phyloP scores from a whole-genome alignment of 805 yeast species.

The Yarrowia divulgata region DNA sequence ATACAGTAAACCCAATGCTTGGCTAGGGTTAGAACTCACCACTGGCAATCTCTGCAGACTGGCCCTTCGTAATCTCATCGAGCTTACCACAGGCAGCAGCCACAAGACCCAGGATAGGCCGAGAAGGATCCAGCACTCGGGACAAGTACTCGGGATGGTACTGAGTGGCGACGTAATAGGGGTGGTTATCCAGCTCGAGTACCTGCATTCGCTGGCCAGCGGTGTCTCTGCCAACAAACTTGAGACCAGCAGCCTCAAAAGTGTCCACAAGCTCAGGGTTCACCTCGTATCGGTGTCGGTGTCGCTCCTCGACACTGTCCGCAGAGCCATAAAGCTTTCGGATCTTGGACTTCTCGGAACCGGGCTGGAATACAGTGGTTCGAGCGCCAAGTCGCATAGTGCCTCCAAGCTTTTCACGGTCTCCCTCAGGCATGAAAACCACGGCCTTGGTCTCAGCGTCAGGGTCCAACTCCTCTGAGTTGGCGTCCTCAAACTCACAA shows the following conservation, averaged over 20 bases:
- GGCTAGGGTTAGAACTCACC: constrained; percentile 37
- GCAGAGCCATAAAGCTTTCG: constrained; percentile 79
- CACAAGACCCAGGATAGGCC: constrained; percentile 93
- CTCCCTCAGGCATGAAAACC: constrained; percentile 98
- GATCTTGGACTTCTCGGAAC: constrained; percentile 71
- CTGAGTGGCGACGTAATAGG: constrained; percentile 93
- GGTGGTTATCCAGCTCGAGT: constrained; percentile 83
- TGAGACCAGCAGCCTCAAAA: constrained; percentile 80
- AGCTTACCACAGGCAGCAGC: constrained; percentile 92
- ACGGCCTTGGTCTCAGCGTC: constrained; percentile 75
- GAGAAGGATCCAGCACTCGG: constrained; percentile 94
- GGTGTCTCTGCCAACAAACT: constrained; percentile 94
- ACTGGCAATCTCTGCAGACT: constrained; percentile 37
- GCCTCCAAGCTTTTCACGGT: constrained; percentile 95
- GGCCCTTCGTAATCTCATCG: constrained; percentile 59
- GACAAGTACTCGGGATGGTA: constrained; percentile 98
- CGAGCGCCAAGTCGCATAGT: constrained; percentile 98
- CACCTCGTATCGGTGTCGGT: constrained; percentile 97
- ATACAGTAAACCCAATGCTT: constrained; percentile 13
- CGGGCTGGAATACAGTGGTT: constrained; percentile 78
- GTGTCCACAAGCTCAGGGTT: constrained; percentile 79
- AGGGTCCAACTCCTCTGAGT: constrained; percentile 81
- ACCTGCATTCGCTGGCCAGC: constrained; percentile 91
- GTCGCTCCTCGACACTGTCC: constrained; percentile 83
- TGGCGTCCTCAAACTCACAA: constrained; percentile 69